Evolutionary conservation across 139 green algal species (phyloP).

Genomic region (Chlamydomonas incerta): DNA sequence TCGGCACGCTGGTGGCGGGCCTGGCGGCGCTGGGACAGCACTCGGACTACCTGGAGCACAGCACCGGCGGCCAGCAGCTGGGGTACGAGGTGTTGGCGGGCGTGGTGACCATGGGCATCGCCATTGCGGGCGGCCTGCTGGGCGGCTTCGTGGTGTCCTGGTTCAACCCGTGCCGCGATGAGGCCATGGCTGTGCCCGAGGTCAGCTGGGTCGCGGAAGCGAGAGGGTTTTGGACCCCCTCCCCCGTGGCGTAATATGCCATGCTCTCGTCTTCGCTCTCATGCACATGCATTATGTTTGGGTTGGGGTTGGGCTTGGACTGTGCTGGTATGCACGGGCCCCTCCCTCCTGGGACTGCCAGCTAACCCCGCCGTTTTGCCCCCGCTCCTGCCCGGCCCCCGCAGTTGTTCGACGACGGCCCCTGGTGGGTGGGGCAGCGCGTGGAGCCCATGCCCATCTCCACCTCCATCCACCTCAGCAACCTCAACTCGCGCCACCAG

Average conservation of each 20-base stretch:
- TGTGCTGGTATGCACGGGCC: too few relatives aligned
- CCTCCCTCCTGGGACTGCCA: too few relatives aligned
- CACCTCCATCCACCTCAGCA: background rate
- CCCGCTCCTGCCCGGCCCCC: background rate
- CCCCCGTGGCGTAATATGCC: too few relatives aligned
- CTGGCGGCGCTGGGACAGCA: slow-evolving; percentile 29
- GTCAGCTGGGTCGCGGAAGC: too few relatives aligned
- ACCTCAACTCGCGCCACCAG: too few relatives aligned
- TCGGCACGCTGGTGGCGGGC: slow-evolving; percentile 33
- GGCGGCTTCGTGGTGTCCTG: slow-evolving; percentile 26
- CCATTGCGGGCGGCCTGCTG: slow-evolving; percentile 38
- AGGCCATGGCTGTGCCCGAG: background rate
- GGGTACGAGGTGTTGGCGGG: slow-evolving; percentile 43
- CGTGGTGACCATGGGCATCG: slow-evolving; percentile 45
- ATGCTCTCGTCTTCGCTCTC: too few relatives aligned
- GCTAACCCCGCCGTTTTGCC: too few relatives aligned
- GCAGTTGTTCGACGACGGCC: slow-evolving; percentile 23
- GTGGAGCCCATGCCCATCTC: background rate
- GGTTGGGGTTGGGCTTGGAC: too few relatives aligned
- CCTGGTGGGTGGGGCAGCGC: background rate
- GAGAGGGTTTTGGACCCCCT: background rate
- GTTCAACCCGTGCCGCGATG: background rate
- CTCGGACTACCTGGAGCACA: slow-evolving; percentile 1
- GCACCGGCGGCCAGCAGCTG: background rate
- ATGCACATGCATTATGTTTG: too few relatives aligned